These are phyloP conservation scores for Neltuma alba DNA, from an alignment of 306 rosid genomes.

Conservation along the genomic window DNA sequence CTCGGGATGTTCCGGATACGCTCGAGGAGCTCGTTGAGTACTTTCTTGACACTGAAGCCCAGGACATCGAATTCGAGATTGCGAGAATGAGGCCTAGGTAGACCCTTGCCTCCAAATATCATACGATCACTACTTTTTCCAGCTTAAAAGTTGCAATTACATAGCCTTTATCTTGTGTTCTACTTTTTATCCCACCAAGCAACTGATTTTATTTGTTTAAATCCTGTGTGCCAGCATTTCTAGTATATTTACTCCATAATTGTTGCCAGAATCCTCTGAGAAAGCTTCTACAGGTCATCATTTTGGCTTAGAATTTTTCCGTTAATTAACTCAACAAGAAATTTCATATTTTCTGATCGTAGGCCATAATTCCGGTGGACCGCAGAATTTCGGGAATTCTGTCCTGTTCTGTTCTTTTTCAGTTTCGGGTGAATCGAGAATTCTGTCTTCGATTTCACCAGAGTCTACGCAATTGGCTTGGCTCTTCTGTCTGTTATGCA, in stretches of 20 bases:
- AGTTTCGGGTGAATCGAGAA: background rate
- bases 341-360: background rate
- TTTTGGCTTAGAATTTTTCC: background rate
- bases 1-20: conserved; percentile 69
- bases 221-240: background rate
- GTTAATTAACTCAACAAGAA: background rate
- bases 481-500: background rate
- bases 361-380: background rate
- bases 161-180: background rate
- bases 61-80: conserved; percentile 86
- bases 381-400: background rate
- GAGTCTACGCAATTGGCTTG: background rate
- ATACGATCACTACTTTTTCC: background rate
- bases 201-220: background rate
- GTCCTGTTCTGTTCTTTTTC: background rate
- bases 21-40: conserved; percentile 68
- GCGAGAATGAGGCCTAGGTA: conserved; percentile 71
- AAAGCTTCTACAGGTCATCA: background rate
- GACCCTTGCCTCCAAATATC: background rate
- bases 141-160: background rate
- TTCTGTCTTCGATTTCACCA: background rate
- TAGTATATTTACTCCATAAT: background rate
- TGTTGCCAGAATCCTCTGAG: background rate
- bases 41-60: conserved; percentile 92
- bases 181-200: background rate